Conservation (phyloP, 768 basidiomycete genomes). For the Naganishia antarctica region DNA sequence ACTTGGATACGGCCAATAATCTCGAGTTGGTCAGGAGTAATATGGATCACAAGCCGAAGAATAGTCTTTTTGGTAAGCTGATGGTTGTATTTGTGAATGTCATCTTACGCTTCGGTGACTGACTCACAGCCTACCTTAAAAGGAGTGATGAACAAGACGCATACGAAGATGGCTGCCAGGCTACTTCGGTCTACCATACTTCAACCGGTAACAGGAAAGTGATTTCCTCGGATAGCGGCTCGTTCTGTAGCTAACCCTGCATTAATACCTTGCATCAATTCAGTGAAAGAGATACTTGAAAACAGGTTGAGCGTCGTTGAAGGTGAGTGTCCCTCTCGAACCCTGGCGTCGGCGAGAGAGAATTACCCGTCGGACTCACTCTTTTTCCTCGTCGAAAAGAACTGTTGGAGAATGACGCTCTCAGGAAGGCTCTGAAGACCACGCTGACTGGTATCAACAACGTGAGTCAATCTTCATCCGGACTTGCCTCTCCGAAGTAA, state of each 20-base stretch:
- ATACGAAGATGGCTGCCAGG: conserved; percentile 82
- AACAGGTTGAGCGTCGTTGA: conserved; percentile 81
- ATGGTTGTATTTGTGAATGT: too few relatives aligned
- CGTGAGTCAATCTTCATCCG: conserved; percentile 15
- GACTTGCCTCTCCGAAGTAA: too few relatives aligned
- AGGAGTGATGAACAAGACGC: conserved; percentile 63
- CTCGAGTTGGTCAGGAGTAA: conserved; percentile 82
- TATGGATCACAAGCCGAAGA: conserved; percentile 56
- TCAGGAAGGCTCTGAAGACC: conserved; percentile 17
- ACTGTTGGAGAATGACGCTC: conserved; percentile 19
- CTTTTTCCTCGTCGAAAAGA: not conserved
- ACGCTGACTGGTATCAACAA: conserved; percentile 27
- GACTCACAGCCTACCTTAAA: conserved; percentile 23
- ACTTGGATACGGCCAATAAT: conserved; percentile 78
- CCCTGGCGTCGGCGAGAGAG: not conserved
- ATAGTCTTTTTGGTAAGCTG: conserved; percentile 71
- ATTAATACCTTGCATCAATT: too few relatives aligned
- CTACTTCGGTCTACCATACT: conserved; percentile 74
- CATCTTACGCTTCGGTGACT: too few relatives aligned
- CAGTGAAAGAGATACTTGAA: conserved; percentile 56
- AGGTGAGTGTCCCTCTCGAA: conserved; percentile 59
- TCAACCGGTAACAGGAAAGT: conserved; percentile 68
- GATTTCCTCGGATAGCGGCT: too few relatives aligned
- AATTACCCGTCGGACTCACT: conserved; percentile 3
- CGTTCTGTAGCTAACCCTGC: too few relatives aligned